Conservation (phyloP, 345 rosid genomes). For the Orychophragmus violaceus region DNA sequence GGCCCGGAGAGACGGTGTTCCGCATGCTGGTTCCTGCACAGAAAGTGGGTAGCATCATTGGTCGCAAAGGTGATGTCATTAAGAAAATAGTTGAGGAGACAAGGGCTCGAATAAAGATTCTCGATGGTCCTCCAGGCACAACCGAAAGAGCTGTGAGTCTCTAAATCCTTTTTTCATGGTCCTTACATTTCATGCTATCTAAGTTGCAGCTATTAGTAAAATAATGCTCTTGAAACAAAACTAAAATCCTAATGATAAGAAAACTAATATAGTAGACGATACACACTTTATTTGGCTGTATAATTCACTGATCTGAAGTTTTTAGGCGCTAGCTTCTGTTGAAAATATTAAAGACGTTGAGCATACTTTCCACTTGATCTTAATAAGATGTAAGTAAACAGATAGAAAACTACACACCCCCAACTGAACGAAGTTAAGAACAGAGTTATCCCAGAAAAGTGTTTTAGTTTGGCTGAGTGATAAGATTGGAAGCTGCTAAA, state of each 20-base stretch:
- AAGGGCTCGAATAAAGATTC: slow-evolving; percentile 93
- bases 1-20: slow-evolving; percentile 99
- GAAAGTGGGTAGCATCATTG: slow-evolving; percentile 97
- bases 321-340: background rate
- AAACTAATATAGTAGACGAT: background rate
- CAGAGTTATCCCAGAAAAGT: slow-evolving; percentile 5
- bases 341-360: background rate
- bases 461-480: slow-evolving; percentile 9
- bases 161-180: slow-evolving; percentile 1
- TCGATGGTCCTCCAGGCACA: slow-evolving; percentile 99
- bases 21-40: slow-evolving; percentile 98
- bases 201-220: slow-evolving; percentile 7
- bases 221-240: background rate
- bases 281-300: background rate
- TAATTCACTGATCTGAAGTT: background rate
- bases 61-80: slow-evolving; percentile 95
- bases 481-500: slow-evolving; percentile 15
- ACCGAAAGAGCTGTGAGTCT: slow-evolving; percentile 96
- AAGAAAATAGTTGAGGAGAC: slow-evolving; percentile 98
- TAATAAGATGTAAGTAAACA: slow-evolving; percentile 5
- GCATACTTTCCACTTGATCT: background rate
- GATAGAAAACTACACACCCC: slow-evolving; percentile 12
- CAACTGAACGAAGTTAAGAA: slow-evolving; percentile 6
- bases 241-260: background rate
- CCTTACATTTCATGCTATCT: slow-evolving; percentile 6